Evolutionary conservation across 257 asterid species (phyloP).

Genomic region (Penstemon barbatus): DNA sequence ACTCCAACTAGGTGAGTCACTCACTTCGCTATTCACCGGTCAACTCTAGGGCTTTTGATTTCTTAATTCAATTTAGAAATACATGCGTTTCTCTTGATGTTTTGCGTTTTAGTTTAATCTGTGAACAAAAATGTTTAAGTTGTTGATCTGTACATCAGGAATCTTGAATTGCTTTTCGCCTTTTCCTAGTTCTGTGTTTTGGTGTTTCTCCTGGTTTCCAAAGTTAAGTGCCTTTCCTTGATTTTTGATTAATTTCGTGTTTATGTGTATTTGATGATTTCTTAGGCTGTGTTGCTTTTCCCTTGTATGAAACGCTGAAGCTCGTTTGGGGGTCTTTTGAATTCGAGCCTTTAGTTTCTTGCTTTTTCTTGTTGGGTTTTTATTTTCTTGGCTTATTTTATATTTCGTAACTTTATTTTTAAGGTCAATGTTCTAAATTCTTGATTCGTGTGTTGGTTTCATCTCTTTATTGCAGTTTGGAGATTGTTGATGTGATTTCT

Average conservation of each 20-base stretch:
- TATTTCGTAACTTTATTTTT: constrained; percentile 10
- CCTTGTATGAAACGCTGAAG: constrained; percentile 9
- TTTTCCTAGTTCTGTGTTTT: constrained; percentile 3
- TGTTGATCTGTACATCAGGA: constrained; percentile 11
- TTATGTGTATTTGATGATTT: not conserved
- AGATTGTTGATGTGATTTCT: constrained; percentile 42
- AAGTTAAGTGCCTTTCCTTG: constrained; percentile 10
- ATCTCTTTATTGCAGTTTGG: constrained; percentile 54
- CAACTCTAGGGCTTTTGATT: constrained; percentile 16
- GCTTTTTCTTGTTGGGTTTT: not conserved
- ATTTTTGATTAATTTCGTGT: constrained; percentile 5
- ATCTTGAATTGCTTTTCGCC: not conserved
- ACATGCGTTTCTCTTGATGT: not conserved
- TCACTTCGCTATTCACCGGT: constrained; percentile 1
- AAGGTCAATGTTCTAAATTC: constrained; percentile 15
- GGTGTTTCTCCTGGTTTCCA: constrained; percentile 10
- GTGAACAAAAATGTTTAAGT: not conserved
- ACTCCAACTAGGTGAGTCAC: constrained; percentile 9
- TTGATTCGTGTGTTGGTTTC: constrained; percentile 35
- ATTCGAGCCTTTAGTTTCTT: constrained; percentile 10
- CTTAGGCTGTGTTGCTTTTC: constrained; percentile 15
- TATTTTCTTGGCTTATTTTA: constrained; percentile 1
- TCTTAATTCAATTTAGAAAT: not conserved
- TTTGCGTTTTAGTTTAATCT: too few relatives aligned
- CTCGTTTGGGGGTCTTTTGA: constrained; percentile 1